Evolutionary conservation across 805 yeast genomes (phyloP).

Genomic region (Metschnikowia shivogae): DNA sequence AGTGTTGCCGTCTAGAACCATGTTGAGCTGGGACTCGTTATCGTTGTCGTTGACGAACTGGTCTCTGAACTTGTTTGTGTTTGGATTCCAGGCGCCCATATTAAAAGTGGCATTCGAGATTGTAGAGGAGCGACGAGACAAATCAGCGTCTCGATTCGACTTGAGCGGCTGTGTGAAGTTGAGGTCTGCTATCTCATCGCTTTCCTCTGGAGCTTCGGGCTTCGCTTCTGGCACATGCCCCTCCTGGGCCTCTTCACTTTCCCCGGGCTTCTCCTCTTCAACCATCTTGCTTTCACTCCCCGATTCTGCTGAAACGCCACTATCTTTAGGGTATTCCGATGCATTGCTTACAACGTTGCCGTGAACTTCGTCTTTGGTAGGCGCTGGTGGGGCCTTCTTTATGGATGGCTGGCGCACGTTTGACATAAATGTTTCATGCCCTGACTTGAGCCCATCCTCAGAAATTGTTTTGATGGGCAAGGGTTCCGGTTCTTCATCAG

Average conservation of each 20-base stretch:
- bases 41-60: slow-evolving; percentile 44
- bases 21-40: slow-evolving; percentile 28
- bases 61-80: slow-evolving; percentile 47
- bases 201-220: not conserved
- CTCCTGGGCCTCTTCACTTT: not conserved
- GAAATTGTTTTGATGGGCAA: not conserved
- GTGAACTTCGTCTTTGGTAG: not conserved
- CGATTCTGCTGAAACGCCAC: not conserved
- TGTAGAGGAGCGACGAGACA: slow-evolving; percentile 32
- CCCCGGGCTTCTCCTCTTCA: not conserved
- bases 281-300: not conserved
- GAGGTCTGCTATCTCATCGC: not conserved
- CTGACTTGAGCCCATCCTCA: slow-evolving; percentile 6
- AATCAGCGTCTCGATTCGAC: slow-evolving; percentile 2
- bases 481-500: slow-evolving; percentile 4
- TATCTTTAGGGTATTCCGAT: not conserved
- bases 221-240: not conserved
- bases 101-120: slow-evolving; percentile 32
- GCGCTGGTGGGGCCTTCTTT: slow-evolving; percentile 34
- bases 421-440: slow-evolving; percentile 12
- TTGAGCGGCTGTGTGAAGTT: not conserved
- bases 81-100: slow-evolving; percentile 58
- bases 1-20: slow-evolving; percentile 15
- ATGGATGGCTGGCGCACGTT: slow-evolving; percentile 21
- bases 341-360: not conserved